These are phyloP conservation scores for Lomentospora prolificans DNA, from an alignment of 2,329 filamentous ascomycete genomes.

Conservation along the genomic window DNA sequence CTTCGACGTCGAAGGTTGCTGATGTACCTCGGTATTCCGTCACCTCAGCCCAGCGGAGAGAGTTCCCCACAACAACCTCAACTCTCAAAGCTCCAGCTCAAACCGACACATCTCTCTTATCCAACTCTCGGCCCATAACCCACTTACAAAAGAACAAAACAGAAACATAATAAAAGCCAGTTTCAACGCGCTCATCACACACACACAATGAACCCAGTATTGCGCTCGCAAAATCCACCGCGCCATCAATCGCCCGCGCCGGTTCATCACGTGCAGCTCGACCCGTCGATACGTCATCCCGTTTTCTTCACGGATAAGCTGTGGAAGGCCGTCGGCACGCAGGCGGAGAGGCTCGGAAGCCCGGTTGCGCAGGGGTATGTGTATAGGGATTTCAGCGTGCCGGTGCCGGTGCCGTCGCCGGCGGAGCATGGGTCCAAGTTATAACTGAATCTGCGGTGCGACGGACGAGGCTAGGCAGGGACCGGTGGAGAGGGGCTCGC, in stretches of 20 bases:
- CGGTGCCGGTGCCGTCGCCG: neutral
- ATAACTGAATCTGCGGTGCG: too few relatives aligned
- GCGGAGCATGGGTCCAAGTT: neutral
- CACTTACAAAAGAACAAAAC: neutral
- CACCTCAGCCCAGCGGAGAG: too few relatives aligned
- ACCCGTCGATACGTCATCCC: conserved; percentile 56
- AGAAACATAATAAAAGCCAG: neutral
- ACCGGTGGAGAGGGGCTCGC: too few relatives aligned
- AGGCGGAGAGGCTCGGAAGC: conserved; percentile 20
- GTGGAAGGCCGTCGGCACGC: conserved; percentile 39
- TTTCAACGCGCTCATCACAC: neutral
- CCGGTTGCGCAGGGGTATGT: conserved; percentile 52
- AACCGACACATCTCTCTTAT: neutral
- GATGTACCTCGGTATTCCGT: neutral
- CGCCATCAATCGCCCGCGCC: neutral
- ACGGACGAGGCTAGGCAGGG: too few relatives aligned
- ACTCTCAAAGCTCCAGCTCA: too few relatives aligned
- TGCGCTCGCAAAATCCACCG: neutral
- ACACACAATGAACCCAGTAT: neutral
- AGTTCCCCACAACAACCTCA: neutral
- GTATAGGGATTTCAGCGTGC: conserved; percentile 48
- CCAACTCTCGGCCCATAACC: neutral
- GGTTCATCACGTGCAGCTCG: neutral
- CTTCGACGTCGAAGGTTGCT: too few relatives aligned
- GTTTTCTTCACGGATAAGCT: conserved; percentile 65